phyloP scores from a whole-genome alignment of 2,329 filamentous ascomycete species.

The Exophiala aquamarina region DNA sequence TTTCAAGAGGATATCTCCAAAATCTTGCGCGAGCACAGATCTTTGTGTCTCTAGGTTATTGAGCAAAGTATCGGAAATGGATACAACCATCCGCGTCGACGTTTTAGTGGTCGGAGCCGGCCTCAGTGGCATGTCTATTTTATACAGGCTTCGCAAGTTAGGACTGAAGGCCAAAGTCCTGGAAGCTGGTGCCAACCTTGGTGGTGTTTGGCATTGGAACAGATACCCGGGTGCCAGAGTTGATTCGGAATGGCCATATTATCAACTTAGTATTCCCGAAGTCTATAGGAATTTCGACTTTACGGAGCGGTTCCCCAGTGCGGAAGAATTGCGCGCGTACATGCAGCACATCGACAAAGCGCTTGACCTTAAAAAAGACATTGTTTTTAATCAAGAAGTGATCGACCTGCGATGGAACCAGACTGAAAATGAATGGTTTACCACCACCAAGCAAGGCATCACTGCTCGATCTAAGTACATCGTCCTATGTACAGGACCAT shows the following conservation, averaged over 20 bases:
- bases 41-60: too few relatives aligned
- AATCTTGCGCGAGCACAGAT: too few relatives aligned
- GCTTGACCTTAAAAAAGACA: conserved; percentile 40
- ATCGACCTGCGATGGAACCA: conserved; percentile 37
- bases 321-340: conserved; percentile 41
- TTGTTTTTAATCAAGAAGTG: conserved; percentile 36
- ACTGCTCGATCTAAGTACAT: conserved; percentile 23
- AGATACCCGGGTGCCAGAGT: conserved; percentile 69
- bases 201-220: conserved; percentile 57
- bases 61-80: neutral
- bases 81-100: conserved; percentile 22
- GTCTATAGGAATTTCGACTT: conserved; percentile 49
- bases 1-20: too few relatives aligned
- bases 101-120: conserved; percentile 25
- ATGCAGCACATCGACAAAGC: conserved; percentile 42
- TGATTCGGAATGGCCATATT: conserved; percentile 55
- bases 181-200: conserved; percentile 37
- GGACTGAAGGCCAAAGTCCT: conserved; percentile 36
- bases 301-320: conserved; percentile 40
- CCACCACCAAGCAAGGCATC: conserved; percentile 38
- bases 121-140: conserved; percentile 25
- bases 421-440: conserved; percentile 36
- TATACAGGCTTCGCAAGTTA: conserved; percentile 34
- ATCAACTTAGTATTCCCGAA: conserved; percentile 54
- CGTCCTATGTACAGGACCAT: conserved; percentile 32